Percentiles rank a stretch among this genome's conserved stretches.
Conservation (phyloP, 805 yeast genomes). For the Barnettozyma sucrosica region DNA sequence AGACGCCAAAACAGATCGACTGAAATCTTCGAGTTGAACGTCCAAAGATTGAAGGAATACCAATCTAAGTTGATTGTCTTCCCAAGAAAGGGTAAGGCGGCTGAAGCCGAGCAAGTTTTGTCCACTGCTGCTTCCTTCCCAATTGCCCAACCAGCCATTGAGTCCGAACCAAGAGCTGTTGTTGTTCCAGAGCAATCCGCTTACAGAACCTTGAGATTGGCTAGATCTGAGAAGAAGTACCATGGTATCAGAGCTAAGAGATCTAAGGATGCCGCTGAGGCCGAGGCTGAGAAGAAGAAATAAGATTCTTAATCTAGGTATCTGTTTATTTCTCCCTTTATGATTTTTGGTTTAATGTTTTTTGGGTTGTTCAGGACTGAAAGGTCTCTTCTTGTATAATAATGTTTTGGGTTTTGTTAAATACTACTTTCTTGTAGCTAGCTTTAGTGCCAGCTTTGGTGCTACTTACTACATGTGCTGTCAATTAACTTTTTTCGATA, state of each 20-base stretch:
- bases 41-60: slow-evolving; percentile 95
- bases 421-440: background rate
- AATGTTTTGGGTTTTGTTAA: slow-evolving; percentile 6
- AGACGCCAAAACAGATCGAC: slow-evolving; percentile 98
- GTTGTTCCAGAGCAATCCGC: slow-evolving; percentile 64
- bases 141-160: slow-evolving; percentile 71
- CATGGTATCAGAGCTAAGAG: slow-evolving; percentile 95
- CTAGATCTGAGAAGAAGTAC: slow-evolving; percentile 87
- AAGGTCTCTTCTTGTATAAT: slow-evolving; percentile 5
- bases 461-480: no score
- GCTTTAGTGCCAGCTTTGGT: no score
- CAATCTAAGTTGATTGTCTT: slow-evolving; percentile 91
- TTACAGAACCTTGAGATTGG: slow-evolving; percentile 88
- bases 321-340: background rate
- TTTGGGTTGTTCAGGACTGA: slow-evolving; percentile 3
- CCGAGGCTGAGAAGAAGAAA: slow-evolving; percentile 99
- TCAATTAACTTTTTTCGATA: no score
- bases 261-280: slow-evolving; percentile 92
- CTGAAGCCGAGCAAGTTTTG: slow-evolving; percentile 72
- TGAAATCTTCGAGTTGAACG: slow-evolving; percentile 92
- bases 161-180: slow-evolving; percentile 84
- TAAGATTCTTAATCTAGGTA: slow-evolving; percentile 31
- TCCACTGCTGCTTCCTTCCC: slow-evolving; percentile 84
- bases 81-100: slow-evolving; percentile 84
- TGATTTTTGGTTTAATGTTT: slow-evolving; percentile 4